These are phyloP conservation scores for Lasiodiplodia citricola DNA, from an alignment of 2,329 filamentous ascomycete genomes.

Conservation along the genomic window DNA sequence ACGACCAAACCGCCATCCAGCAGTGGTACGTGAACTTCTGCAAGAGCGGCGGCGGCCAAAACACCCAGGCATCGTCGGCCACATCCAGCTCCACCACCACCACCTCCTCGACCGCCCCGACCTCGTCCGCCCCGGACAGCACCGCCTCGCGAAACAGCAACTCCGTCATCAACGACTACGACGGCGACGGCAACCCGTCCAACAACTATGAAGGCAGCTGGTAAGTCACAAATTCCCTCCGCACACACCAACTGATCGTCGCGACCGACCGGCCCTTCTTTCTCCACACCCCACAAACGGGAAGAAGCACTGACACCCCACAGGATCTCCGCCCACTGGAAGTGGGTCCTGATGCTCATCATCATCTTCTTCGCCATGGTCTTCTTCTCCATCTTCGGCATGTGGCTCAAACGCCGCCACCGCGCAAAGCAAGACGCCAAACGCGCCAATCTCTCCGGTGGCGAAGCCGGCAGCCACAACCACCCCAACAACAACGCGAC, in stretches of 20 bases:
- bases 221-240: slow-evolving; percentile 27
- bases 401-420: slow-evolving; percentile 75
- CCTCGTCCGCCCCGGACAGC: background rate
- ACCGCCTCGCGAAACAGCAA: slow-evolving; percentile 31
- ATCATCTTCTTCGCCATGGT: slow-evolving; percentile 73
- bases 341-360: slow-evolving; percentile 83
- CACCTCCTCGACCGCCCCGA: slow-evolving; percentile 20
- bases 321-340: slow-evolving; percentile 73
- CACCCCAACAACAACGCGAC: background rate
- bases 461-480: background rate
- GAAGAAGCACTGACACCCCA: background rate
- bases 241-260: background rate
- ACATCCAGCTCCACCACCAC: slow-evolving; percentile 38
- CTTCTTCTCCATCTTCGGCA: slow-evolving; percentile 61
- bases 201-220: slow-evolving; percentile 31
- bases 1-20: slow-evolving; percentile 64
- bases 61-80: slow-evolving; percentile 32
- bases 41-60: slow-evolving; percentile 16
- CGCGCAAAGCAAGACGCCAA: slow-evolving; percentile 68
- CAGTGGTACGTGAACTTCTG: slow-evolving; percentile 76
- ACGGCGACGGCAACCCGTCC: slow-evolving; percentile 34
- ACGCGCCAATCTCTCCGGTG: slow-evolving; percentile 30
- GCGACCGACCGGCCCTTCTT: background rate
- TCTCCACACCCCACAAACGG: background rate
- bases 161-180: slow-evolving; percentile 32